Evolutionary conservation across 2,329 filamentous ascomycete genomes (phyloP).

Genomic region (Microdochium bolleyi): DNA sequence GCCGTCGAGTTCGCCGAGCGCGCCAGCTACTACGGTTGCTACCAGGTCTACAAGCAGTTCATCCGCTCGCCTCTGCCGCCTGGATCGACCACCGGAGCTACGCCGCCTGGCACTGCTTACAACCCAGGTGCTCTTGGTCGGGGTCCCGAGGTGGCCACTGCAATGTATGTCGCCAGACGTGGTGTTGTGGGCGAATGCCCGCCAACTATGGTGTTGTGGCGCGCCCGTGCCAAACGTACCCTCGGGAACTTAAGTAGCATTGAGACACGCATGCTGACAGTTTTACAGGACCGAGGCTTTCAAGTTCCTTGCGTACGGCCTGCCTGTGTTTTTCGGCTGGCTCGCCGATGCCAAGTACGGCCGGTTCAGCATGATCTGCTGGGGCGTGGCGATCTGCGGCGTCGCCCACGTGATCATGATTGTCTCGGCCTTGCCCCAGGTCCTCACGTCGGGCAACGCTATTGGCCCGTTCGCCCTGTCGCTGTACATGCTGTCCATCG

Average conservation of each 20-base stretch:
- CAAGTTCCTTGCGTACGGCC: constrained; percentile 4
- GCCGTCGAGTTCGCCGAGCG: constrained; percentile 43
- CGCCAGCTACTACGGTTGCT: constrained; percentile 42
- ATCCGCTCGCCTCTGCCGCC: constrained; percentile 41
- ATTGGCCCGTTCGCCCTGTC: constrained; percentile 55
- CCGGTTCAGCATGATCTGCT: constrained; percentile 24
- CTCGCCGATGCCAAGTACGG: constrained; percentile 32
- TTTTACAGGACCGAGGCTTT: constrained; percentile 16
- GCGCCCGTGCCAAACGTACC: no score
- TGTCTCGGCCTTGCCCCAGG: constrained; percentile 20
- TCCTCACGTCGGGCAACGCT: constrained; percentile 36
- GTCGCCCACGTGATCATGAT: constrained; percentile 25
- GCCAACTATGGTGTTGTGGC: neutral
- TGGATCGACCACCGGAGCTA: constrained; percentile 22
- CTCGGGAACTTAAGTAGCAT: no score
- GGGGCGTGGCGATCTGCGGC: constrained; percentile 21
- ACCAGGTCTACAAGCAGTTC: constrained; percentile 43
- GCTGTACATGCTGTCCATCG: constrained; percentile 43
- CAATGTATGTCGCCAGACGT: constrained; percentile 16
- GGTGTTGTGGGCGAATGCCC: neutral
- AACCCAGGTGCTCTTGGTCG: constrained; percentile 41
- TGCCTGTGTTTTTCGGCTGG: constrained; percentile 18
- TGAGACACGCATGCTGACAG: no score
- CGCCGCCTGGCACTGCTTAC: constrained; percentile 12
- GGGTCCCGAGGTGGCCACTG: constrained; percentile 37